These are phyloP conservation scores for Rhodotorula mucilaginosa DNA, from an alignment of 1,284 basidiomycete species.

Conservation along the genomic window DNA sequence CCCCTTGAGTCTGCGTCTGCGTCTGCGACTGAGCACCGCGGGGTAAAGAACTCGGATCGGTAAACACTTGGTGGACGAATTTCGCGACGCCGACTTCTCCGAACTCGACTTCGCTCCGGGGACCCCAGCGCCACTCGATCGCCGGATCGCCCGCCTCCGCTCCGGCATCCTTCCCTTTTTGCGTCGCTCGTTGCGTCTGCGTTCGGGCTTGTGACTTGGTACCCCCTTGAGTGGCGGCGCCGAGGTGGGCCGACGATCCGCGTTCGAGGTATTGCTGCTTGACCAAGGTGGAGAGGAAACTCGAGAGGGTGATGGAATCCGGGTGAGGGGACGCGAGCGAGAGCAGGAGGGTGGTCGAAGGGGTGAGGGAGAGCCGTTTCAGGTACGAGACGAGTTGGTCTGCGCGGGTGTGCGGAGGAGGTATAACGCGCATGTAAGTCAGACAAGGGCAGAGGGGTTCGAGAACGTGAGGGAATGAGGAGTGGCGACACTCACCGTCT, in stretches of 20 bases:
- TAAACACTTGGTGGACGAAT: conserved; percentile 44
- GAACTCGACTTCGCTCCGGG: conserved; percentile 46
- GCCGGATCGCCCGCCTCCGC: conserved; percentile 38
- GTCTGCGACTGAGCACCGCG: background rate
- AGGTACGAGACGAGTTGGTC: conserved; percentile 40
- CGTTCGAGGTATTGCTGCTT: conserved; percentile 46
- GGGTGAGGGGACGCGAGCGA: conserved; percentile 20
- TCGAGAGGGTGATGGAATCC: conserved; percentile 8
- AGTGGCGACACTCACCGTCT: conserved; percentile 41
- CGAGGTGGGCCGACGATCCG: conserved; percentile 12
- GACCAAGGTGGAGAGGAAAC: conserved; percentile 21
- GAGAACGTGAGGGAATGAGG: too few relatives aligned
- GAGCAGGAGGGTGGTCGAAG: conserved; percentile 15
- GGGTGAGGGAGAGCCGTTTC: conserved; percentile 21
- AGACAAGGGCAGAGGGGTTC: too few relatives aligned
- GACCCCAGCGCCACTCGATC: conserved; percentile 48
- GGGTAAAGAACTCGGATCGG: background rate
- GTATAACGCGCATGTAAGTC: too few relatives aligned
- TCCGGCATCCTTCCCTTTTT: conserved; percentile 16
- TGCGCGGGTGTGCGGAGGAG: background rate
- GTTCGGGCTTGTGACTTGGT: conserved; percentile 5
- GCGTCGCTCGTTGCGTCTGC: conserved; percentile 7
- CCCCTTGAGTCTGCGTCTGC: background rate
- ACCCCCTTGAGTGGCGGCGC: background rate
- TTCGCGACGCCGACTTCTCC: conserved; percentile 45